Evolutionary conservation across 305 asterid species (phyloP), one percentile per base, ranked within the genome.

Genomic region (Salvia sclarea): DNA sequence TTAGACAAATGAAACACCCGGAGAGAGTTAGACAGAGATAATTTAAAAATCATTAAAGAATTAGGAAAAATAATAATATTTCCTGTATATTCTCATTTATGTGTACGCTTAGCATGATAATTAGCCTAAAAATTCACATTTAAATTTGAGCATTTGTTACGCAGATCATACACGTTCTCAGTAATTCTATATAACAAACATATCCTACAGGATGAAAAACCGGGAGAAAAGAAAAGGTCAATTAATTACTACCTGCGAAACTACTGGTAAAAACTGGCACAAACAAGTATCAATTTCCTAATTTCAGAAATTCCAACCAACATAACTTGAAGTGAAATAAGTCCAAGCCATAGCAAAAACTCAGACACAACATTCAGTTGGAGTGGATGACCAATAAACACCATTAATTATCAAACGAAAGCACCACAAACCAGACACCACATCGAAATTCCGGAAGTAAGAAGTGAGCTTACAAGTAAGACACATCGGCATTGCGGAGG

Each of bases 381-480:
- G 31, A 20, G 68, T 13, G 45, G 35, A 45, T 21, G 59, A 13
- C 47, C 54, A 28, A 50, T 24, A 58, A 54, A 16, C 64, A 54
- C 44, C 66, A 47, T 55, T 43, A 69, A 52, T 53, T 55, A 59
- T 37, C 31, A 38, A 65, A 38, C 59, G 53, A 75, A 70, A 47
- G 61, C 55, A 71, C 70, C 76, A 59, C 49, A 56, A 80, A 65
- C 64, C 69, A 69, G 44, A 41, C 50, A 72, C 12, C 67, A 67
- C 37, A 72, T 45, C 41, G 33, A 17, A 76, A 52, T 61, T 28
- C 70, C 73, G 20, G 50, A 35, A 50, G 44, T 65, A 31, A 74
- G 61, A 78, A 62, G 33, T 44, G 50, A 52, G 75, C 97, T 91
- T 79, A 95, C 99, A 95, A 70, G 82, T 91, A 94, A 54, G 97